Base-by-base conservation (phyloP, 2,329 filamentous ascomycete genomes). In the Esteya vermicola region DNA sequence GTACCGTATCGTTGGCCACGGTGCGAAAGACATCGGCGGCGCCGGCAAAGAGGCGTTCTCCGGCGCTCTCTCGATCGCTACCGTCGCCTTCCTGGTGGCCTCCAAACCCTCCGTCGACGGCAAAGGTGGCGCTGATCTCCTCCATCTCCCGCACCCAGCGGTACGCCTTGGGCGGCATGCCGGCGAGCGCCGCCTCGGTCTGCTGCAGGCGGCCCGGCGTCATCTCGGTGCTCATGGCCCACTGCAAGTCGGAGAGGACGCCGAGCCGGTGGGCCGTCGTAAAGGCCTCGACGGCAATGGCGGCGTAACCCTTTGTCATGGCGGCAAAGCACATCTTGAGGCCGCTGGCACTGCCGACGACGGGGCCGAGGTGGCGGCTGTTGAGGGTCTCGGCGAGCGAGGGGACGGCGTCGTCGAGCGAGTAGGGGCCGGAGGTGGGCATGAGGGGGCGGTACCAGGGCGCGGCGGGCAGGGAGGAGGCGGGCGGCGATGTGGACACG, bases 141-240 rank as follows among this genome's bases (percentile, higher is more conserved):
- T 77, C 68, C 81, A 88, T 85, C 62, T 86, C 81, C 26, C 67
- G 63, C 0, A 84, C 76, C 81, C 81, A 88, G 10, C 82, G 64
- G 54, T 85, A 85, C 16, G 82, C 81, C 59, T 86, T 88, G 8
- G 75, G 73, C 20, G 79, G 67, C 70, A 85, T 81, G 13, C 56
- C 61, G n/a, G 45, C 45, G 22, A 54, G 42, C 9, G 49, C 60
- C 25, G 53, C 61, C 49, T 72, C 66, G 0, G 66, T 72, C 37
- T 57, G 52, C 21, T 59, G 54, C 13, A 64, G 62, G 27, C 63
- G 57, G 3, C 51, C 53, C 0, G 78, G 74, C 36, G 63, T 61
- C 42, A 67, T 60, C 9, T 58, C 55, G 8, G 33, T 20, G 12
- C 60, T 56, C 40, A 85, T 56, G 46, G 81, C 72, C 9, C 56